phyloP scores from a whole-genome alignment of 2,329 filamentous ascomycete genomes.

The Exophiala sp. region DNA sequence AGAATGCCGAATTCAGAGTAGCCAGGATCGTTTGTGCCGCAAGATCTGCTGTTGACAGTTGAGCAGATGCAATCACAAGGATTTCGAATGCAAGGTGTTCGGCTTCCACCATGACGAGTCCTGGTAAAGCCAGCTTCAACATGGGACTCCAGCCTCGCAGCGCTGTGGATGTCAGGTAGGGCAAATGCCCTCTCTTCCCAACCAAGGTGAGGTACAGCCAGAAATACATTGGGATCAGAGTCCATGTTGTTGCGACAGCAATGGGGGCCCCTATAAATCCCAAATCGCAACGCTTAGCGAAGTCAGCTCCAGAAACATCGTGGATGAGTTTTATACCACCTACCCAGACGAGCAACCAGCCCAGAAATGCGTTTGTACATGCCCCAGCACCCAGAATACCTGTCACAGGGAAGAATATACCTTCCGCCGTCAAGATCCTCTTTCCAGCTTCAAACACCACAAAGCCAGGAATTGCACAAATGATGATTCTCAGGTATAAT shows the following conservation, averaged over 20 bases:
- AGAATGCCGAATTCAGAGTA: conserved; percentile 74
- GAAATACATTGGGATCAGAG: conserved; percentile 60
- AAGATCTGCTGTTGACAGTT: conserved; percentile 66
- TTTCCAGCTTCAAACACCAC: conserved; percentile 67
- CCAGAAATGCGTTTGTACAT: conserved; percentile 67
- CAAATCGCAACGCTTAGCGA: conserved; percentile 38
- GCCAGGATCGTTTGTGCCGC: conserved; percentile 76
- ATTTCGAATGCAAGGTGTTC: conserved; percentile 87
- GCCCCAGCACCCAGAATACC: conserved; percentile 74
- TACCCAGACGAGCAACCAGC: conserved; percentile 66
- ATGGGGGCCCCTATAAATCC: conserved; percentile 70
- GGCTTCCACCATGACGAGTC: conserved; percentile 78
- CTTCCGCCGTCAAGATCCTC: conserved; percentile 74
- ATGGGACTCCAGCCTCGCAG: conserved; percentile 68
- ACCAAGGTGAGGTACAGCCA: conserved; percentile 64
- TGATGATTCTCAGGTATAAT: conserved; percentile 60
- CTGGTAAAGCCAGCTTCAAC: conserved; percentile 73
- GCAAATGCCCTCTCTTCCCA: conserved; percentile 61
- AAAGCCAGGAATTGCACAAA: conserved; percentile 64
- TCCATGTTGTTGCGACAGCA: conserved; percentile 64
- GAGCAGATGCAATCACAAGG: conserved; percentile 68
- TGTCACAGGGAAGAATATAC: conserved; percentile 68
- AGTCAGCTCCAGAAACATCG: not conserved
- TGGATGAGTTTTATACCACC: conserved; percentile 31
- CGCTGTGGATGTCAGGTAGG: conserved; percentile 60